Percentiles rank a stretch among this genome's conserved stretches.
Evolutionary conservation across 75 land plant species (phyloP).

Genomic region (Pinus taeda): DNA sequence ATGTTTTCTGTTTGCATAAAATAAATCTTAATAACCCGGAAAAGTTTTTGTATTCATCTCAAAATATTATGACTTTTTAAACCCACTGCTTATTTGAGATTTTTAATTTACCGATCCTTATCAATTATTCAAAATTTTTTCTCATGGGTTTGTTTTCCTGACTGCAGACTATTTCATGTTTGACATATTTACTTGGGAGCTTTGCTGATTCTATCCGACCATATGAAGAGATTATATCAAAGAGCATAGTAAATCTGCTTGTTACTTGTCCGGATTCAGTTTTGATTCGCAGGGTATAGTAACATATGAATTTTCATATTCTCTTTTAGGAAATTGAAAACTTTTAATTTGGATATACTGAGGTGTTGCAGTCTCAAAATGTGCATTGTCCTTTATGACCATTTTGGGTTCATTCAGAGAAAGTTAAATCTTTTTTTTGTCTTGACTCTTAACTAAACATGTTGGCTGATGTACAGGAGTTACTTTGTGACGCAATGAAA

Average conservation of each 20-base stretch:
- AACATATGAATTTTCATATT: background rate
- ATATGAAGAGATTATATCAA: slow-evolving; percentile 96
- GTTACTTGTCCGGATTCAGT: slow-evolving; percentile 96
- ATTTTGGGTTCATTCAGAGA: too few relatives aligned
- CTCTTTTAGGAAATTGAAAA: background rate
- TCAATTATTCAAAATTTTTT: background rate
- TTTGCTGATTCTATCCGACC: slow-evolving; percentile 89
- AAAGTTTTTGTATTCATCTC: background rate
- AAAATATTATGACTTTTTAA: background rate
- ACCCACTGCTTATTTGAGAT: background rate
- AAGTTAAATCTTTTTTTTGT: background rate
- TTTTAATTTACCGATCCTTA: background rate
- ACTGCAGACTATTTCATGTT: slow-evolving; percentile 91
- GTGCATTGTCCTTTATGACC: too few relatives aligned
- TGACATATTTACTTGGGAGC: slow-evolving; percentile 82
- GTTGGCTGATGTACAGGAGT: slow-evolving; percentile 51
- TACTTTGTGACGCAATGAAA: slow-evolving; percentile 81
- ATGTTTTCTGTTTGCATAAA: background rate
- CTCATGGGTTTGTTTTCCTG: background rate
- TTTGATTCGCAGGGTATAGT: slow-evolving; percentile 31
- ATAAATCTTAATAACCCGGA: background rate
- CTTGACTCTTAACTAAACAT: background rate
- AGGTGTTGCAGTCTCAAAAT: background rate
- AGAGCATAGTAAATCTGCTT: slow-evolving; percentile 91
- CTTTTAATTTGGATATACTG: too few relatives aligned